phyloP scores from a whole-genome alignment of 106 monocot species.

The Dioscorea dumetorum region DNA sequence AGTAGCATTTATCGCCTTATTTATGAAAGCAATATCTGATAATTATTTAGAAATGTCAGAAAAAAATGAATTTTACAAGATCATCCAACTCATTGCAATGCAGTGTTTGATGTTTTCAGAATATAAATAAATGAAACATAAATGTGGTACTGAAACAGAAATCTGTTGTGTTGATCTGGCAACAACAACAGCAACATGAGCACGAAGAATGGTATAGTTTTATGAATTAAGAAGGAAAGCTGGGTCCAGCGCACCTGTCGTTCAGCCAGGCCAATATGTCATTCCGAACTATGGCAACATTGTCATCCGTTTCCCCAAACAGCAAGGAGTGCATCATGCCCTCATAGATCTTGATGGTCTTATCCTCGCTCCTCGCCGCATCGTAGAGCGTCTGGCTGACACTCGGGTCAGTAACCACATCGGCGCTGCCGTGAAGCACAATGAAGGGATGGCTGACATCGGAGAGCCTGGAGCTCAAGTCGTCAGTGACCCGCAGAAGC shows the following conservation, averaged over 20 bases:
- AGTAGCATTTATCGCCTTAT: no score
- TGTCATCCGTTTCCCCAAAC: constrained; percentile 80
- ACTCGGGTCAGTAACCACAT: constrained; percentile 76
- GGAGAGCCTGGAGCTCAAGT: constrained; percentile 32
- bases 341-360: constrained; percentile 75
- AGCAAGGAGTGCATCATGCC: constrained; percentile 88
- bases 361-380: constrained; percentile 58
- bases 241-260: constrained; percentile 10
- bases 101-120: no score
- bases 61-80: no score
- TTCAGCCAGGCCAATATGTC: constrained; percentile 72
- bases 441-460: constrained; percentile 71
- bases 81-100: no score
- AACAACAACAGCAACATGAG: no score
- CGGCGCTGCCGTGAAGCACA: constrained; percentile 75
- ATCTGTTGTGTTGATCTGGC: no score
- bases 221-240: no score
- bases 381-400: constrained; percentile 65
- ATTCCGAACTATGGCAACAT: constrained; percentile 38
- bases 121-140: no score
- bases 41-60: no score
- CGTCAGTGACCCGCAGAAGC: constrained; percentile 63
- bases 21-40: no score
- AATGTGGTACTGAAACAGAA: no score
- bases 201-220: no score